phyloP scores from a whole-genome alignment of 805 yeast genomes.

The Candida glaebosa region DNA sequence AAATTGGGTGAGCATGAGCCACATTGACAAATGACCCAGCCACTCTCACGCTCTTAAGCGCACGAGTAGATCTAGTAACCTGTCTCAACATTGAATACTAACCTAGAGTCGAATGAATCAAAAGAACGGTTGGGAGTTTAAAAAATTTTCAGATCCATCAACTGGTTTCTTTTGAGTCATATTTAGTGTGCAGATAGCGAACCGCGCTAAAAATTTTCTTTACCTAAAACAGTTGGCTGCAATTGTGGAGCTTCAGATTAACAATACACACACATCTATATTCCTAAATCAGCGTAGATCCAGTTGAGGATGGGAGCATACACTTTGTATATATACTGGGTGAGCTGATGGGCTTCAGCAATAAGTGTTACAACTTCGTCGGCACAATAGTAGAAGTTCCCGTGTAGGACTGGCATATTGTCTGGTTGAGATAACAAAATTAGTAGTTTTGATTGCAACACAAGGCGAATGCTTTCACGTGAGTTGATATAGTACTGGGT shows the following conservation, averaged over 20 bases:
- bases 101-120: not conserved
- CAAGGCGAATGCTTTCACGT: not conserved
- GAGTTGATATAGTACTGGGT: conserved; percentile 1
- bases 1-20: not conserved
- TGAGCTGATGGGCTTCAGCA: conserved; percentile 6
- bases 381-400: conserved; percentile 7
- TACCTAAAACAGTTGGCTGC: not conserved
- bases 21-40: not conserved
- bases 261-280: not conserved
- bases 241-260: too few relatives aligned
- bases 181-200: conserved; percentile 3
- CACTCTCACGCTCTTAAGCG: conserved; percentile 4
- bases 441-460: conserved; percentile 4
- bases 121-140: conserved; percentile 2
- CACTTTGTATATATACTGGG: conserved; percentile 14
- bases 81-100: conserved; percentile 17
- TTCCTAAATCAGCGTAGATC: conserved; percentile 25
- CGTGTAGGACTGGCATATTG: not conserved
- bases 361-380: conserved; percentile 6
- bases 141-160: conserved; percentile 4
- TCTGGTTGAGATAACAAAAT: not conserved
- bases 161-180: not conserved
- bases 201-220: conserved; percentile 3
- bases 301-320: conserved; percentile 26
- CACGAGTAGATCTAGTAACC: conserved; percentile 9